phyloP scores from a whole-genome alignment of 805 yeast species.

The Candida ortonii region DNA sequence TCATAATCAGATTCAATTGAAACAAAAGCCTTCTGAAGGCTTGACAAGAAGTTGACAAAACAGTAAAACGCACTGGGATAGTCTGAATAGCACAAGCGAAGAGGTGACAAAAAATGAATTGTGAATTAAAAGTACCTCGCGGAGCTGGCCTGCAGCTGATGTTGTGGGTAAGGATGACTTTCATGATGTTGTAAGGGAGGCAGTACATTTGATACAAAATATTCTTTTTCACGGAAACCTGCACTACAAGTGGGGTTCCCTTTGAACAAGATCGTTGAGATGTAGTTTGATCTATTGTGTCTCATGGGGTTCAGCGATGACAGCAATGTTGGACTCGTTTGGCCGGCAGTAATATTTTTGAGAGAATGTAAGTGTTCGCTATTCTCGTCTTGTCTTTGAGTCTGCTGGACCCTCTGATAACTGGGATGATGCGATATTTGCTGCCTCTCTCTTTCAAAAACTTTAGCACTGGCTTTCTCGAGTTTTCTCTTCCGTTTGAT shows the following conservation, averaged over 20 bases:
- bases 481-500: constrained; percentile 32
- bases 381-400: constrained; percentile 3
- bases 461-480: constrained; percentile 20
- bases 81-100: too few species aligned
- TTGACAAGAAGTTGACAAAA: too few species aligned
- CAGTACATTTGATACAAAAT: constrained; percentile 10
- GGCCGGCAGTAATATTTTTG: constrained; percentile 3
- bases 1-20: too few species aligned
- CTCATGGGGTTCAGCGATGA: constrained; percentile 3
- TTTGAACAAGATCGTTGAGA: constrained; percentile 2
- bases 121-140: constrained; percentile 2
- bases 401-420: constrained; percentile 5
- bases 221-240: constrained; percentile 6
- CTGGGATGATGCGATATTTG: constrained; percentile 2
- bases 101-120: not conserved
- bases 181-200: constrained; percentile 16
- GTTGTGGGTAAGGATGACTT: constrained; percentile 6
- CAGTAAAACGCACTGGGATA: too few species aligned
- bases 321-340: not conserved
- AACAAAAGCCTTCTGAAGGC: too few species aligned
- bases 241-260: not conserved
- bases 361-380: constrained; percentile 1
- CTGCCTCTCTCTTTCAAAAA: constrained; percentile 15
- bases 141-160: constrained; percentile 8
- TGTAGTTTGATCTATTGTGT: not conserved